These are phyloP conservation scores for Cetradonia linearis DNA, from an alignment of 495 filamentous ascomycete species.

Conservation along the genomic window DNA sequence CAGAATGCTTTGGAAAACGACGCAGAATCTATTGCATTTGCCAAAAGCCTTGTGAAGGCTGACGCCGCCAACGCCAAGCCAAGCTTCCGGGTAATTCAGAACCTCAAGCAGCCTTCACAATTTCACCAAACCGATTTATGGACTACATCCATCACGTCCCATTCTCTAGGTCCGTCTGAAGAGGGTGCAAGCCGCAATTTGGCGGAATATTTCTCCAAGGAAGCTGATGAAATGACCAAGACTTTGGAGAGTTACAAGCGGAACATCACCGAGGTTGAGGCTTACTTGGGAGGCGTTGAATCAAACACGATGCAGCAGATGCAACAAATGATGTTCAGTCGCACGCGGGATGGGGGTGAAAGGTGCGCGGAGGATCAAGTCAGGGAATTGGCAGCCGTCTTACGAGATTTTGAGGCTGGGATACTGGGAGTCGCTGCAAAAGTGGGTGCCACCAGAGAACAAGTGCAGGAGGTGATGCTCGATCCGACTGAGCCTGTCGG, in stretches of 20 bases:
- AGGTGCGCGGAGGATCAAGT: constrained; percentile 40
- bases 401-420: constrained; percentile 68
- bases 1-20: constrained; percentile 64
- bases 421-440: constrained; percentile 66
- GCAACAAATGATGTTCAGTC: constrained; percentile 51
- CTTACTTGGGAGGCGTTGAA: constrained; percentile 69
- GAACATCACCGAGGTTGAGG: constrained; percentile 72
- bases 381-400: constrained; percentile 52
- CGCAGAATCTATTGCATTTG: constrained; percentile 55
- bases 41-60: constrained; percentile 50
- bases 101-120: constrained; percentile 62
- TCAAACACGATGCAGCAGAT: constrained; percentile 57
- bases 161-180: constrained; percentile 26
- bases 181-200: constrained; percentile 45
- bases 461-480: constrained; percentile 55
- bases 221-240: constrained; percentile 58
- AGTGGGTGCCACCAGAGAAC: constrained; percentile 58
- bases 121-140: constrained; percentile 56
- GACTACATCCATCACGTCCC: constrained; percentile 30
- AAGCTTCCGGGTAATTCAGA: constrained; percentile 65
- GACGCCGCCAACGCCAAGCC: constrained; percentile 65
- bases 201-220: constrained; percentile 64
- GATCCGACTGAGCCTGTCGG: constrained; percentile 27
- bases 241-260: constrained; percentile 55
- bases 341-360: constrained; percentile 39